Evolutionary conservation across 306 rosid genomes (phyloP).

Genomic region (Cyamopsis tetragonoloba): DNA sequence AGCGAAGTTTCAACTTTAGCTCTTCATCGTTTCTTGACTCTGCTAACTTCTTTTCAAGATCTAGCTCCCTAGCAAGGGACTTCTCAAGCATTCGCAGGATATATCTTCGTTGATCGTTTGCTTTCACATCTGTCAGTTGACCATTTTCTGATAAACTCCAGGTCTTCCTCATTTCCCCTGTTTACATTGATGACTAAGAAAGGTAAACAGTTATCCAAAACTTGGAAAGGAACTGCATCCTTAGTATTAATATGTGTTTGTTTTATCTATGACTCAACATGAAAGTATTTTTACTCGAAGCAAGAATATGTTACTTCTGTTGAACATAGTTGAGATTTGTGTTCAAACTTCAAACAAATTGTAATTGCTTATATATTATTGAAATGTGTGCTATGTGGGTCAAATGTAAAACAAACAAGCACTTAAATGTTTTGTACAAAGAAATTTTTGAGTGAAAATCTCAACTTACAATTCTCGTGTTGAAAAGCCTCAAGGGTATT

Average conservation of each 20-base stretch:
- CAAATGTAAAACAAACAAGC: too few relatives aligned
- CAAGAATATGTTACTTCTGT: too few relatives aligned
- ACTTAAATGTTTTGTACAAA: constrained; percentile 4
- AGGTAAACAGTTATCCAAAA: constrained; percentile 27
- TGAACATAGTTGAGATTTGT: too few relatives aligned
- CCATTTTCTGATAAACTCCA: constrained; percentile 42
- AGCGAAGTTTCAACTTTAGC: constrained; percentile 67
- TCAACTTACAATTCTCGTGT: constrained; percentile 50
- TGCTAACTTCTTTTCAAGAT: constrained; percentile 73
- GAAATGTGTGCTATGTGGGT: too few relatives aligned
- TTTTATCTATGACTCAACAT: too few relatives aligned
- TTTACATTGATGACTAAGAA: constrained; percentile 29
- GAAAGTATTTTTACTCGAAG: too few relatives aligned
- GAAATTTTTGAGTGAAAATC: not conserved
- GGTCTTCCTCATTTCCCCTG: constrained; percentile 55
- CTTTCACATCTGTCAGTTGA: constrained; percentile 34
- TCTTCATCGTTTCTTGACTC: constrained; percentile 75
- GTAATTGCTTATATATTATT: too few relatives aligned
- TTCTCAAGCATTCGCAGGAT: constrained; percentile 86
- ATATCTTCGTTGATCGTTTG: constrained; percentile 62
- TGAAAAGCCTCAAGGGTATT: constrained; percentile 51
- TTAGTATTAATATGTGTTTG: too few relatives aligned
- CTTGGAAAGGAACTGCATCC: constrained; percentile 7
- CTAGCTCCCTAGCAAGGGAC: constrained; percentile 82
- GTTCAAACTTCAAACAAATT: too few relatives aligned